Evolutionary conservation across 805 yeast genomes (phyloP).

Genomic region (Cyberlindnera suaveolens): DNA sequence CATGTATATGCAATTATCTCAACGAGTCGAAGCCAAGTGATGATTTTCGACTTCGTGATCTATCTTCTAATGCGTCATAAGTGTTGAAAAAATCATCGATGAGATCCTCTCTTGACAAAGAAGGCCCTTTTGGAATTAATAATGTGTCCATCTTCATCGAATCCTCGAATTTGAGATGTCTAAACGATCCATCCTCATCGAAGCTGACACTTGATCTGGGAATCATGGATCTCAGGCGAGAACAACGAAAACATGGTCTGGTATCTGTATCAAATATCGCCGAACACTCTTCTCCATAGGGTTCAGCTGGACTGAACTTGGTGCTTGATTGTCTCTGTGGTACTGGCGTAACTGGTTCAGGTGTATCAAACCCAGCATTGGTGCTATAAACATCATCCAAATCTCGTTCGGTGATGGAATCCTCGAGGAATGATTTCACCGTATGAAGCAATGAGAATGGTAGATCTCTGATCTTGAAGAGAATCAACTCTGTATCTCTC

Average conservation of each 20-base stretch:
- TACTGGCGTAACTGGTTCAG: no score
- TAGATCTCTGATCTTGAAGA: slow-evolving; percentile 2
- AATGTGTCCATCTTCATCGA: slow-evolving; percentile 1
- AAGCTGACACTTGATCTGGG: background rate
- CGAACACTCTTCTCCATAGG: background rate
- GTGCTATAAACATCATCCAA: background rate
- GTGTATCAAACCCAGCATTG: background rate
- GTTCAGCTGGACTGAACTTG: background rate
- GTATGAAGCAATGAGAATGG: background rate
- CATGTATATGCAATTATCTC: background rate
- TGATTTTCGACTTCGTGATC: background rate
- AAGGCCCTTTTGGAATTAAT: background rate
- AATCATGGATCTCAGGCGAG: no score
- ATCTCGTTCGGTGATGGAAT: slow-evolving; percentile 2
- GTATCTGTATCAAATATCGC: background rate
- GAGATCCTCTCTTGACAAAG: slow-evolving; percentile 5
- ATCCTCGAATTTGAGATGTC: background rate
- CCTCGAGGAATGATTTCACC: slow-evolving; percentile 3
- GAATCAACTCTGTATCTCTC: slow-evolving; percentile 6
- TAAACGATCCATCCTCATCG: background rate
- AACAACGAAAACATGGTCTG: background rate
- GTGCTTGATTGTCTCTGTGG: background rate
- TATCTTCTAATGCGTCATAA: slow-evolving; percentile 7
- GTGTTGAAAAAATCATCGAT: slow-evolving; percentile 7
- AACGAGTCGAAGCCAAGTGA: background rate